Evolutionary conservation across 23 red algal genomes (phyloP), one percentile per base, ranked within the genome.

Genomic region (Gracilaria domingensis): DNA sequence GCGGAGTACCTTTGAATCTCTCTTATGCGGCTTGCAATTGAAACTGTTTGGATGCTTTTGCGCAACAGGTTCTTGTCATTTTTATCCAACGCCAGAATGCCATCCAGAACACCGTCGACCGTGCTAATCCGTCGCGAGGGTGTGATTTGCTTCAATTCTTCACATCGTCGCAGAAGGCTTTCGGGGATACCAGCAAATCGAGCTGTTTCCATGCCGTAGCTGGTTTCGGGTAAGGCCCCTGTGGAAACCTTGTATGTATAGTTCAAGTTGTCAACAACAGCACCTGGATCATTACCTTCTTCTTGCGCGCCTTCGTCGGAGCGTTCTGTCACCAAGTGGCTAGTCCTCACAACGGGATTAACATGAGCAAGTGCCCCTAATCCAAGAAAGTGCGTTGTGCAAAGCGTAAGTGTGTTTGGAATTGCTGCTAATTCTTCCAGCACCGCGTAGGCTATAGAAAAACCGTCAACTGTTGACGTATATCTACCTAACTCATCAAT

Each of bases 401-500:
- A 96, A 25, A 96, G 76, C 5, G 89, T 88, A 3, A 93, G 84
- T 13, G 77, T 55, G 62, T 84, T 88, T 14, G 95, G 89, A 39
- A 81, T 79, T 21, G 79, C 44, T 1, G 51, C 48, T 21, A 98
- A 75, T 51, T 92, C 81, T 62, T 98, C 96, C 20, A 84, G 54
- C 11, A 95, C 57, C 25, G 96, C 85, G 60, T 88, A 98, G 12
- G 93, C 80, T 12, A 98, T 90, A 2, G 96, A 80, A 65, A 94
- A 91, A 36, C 96, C 96, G 61, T 98, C 96, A 16, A 95, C 29
- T 13, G 96, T 88, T 24, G 87, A 88, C 11, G 96, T 98, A 26
- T 93, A 87, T 50, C 96, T 61, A 40, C 93, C 96, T 0, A 98
- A 67, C 62, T 98, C 96, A 65, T 98, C 96, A 65, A 98, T 81